Conservation (phyloP, 164 flowering plant species). For the Platanus orientalis region DNA sequence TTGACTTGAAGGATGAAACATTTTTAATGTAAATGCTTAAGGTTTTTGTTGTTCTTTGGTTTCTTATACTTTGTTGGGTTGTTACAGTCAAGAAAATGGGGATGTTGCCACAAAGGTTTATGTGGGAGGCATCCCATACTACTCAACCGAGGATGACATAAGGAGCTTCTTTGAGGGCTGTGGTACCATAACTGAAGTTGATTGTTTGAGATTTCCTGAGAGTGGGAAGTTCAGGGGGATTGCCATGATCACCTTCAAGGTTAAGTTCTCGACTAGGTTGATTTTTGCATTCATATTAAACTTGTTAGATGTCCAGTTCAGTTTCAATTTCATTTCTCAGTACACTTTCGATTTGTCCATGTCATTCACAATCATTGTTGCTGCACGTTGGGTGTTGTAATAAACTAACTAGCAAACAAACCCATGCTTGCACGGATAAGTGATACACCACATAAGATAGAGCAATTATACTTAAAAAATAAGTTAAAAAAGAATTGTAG, state of each 20-base stretch:
- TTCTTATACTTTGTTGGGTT: constrained; percentile 1
- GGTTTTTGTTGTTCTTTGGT: constrained; percentile 9
- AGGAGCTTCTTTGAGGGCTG: constrained; percentile 81
- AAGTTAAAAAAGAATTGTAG: no score
- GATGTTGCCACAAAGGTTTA: constrained; percentile 54
- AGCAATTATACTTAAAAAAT: no score
- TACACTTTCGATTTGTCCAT: not conserved
- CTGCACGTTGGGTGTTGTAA: no score
- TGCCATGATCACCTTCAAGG: constrained; percentile 82
- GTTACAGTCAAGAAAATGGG: constrained; percentile 39
- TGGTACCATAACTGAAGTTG: constrained; percentile 73
- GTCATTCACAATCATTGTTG: not conserved
- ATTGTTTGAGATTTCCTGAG: constrained; percentile 82
- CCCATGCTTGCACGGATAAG: no score
- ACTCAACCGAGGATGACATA: constrained; percentile 86
- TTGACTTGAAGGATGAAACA: not conserved
- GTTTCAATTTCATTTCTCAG: not conserved
- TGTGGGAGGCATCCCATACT: constrained; percentile 95
- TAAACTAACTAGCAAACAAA: no score
- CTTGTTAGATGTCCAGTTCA: not conserved
- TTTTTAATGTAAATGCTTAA: not conserved
- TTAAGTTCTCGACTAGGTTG: constrained; percentile 14
- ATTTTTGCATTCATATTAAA: not conserved
- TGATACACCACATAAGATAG: no score
- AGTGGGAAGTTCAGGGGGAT: constrained; percentile 94